phyloP scores from a whole-genome alignment of 2,329 filamentous ascomycete genomes.

The Colletotrichum zoysiae region DNA sequence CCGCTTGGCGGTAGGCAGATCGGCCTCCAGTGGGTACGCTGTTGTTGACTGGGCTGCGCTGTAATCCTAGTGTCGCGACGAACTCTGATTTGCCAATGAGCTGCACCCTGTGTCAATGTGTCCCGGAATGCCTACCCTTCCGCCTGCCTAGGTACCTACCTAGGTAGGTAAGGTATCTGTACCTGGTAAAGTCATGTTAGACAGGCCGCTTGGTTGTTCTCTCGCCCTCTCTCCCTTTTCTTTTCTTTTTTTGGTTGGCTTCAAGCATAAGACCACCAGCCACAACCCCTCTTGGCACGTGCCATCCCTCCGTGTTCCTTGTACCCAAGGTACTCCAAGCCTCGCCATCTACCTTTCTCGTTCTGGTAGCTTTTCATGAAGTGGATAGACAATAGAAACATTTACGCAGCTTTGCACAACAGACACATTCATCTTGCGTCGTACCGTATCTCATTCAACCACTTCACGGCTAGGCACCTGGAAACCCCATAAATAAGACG shows the following conservation, averaged over 20 bases:
- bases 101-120: not conserved
- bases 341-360: not conserved
- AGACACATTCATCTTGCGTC: not conserved
- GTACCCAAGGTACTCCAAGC: not conserved
- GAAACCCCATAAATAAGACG: not conserved
- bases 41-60: conserved; percentile 21
- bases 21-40: conserved; percentile 3
- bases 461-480: not conserved
- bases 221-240: too few species aligned
- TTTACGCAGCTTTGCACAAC: not conserved
- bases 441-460: not conserved
- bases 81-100: conserved; percentile 17
- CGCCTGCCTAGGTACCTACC: not conserved
- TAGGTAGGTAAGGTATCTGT: too few species aligned
- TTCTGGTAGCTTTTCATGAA: not conserved
- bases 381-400: not conserved
- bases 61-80: conserved; percentile 11
- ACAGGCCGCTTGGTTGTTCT: not conserved
- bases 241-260: not conserved
- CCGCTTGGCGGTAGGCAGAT: not conserved
- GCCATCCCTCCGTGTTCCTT: not conserved
- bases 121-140: not conserved
- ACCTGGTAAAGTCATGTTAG: too few species aligned
- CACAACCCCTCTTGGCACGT: not conserved
- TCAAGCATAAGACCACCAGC: not conserved